Conservation (phyloP, 306 rosid genomes). For the Vachellia collinsii region DNA sequence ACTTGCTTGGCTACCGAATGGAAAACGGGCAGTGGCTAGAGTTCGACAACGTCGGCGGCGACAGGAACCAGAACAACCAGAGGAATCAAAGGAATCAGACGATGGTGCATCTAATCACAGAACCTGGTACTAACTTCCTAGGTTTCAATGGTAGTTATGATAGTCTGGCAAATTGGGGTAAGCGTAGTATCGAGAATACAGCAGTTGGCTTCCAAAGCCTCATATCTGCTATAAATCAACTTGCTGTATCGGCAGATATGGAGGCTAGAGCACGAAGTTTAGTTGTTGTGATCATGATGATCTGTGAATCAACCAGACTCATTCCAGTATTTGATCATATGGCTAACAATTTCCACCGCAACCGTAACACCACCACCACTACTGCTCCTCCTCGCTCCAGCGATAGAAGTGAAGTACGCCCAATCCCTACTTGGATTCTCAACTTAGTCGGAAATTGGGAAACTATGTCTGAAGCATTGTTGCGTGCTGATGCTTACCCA, state of each 20-base stretch:
- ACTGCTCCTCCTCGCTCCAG: too few relatives aligned
- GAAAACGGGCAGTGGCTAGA: background rate
- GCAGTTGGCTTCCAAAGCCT: background rate
- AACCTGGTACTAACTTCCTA: background rate
- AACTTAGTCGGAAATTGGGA: background rate
- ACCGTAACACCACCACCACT: background rate
- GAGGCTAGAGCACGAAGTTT: background rate
- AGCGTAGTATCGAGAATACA: too few relatives aligned
- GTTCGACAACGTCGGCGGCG: background rate
- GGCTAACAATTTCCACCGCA: background rate
- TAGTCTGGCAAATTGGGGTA: background rate
- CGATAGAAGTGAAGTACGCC: background rate
- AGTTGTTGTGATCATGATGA: background rate
- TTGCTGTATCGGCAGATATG: background rate
- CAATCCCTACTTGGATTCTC: background rate
- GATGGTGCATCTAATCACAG: background rate
- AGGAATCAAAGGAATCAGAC: background rate
- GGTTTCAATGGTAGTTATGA: background rate
- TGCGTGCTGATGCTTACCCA: background rate
- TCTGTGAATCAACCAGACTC: background rate
- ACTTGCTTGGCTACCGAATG: background rate
- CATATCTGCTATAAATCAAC: background rate
- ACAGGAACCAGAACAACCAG: background rate
- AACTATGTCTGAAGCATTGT: background rate
- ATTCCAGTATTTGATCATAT: background rate